Conservation (phyloP, 2,329 filamentous ascomycete genomes). For the Colletotrichum cuscutae region DNA sequence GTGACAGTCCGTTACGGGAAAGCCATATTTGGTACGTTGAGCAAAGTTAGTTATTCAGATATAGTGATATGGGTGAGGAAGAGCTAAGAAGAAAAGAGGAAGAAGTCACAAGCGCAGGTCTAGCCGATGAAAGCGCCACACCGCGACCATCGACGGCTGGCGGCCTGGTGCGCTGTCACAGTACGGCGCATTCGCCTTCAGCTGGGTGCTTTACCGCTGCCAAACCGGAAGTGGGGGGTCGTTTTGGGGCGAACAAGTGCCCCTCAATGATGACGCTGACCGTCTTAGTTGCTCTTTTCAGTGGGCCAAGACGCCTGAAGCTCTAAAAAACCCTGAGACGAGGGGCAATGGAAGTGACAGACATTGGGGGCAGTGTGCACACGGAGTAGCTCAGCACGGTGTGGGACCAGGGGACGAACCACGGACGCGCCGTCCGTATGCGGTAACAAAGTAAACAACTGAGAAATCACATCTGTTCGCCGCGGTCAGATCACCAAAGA, state of each 20-base stretch:
- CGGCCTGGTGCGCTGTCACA: constrained; percentile 33
- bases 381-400: neutral
- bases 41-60: constrained; percentile 14
- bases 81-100: constrained; percentile 27
- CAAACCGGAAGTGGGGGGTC: constrained; percentile 17
- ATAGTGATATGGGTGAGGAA: constrained; percentile 7
- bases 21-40: constrained; percentile 50
- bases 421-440: constrained; percentile 36
- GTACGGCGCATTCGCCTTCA: neutral
- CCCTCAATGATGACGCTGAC: constrained; percentile 33
- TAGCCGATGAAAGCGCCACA: constrained; percentile 16
- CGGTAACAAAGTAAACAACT: constrained; percentile 42
- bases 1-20: constrained; percentile 59
- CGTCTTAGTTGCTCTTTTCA: constrained; percentile 1
- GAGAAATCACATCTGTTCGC: constrained; percentile 28
- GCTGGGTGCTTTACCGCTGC: neutral
- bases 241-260: constrained; percentile 10
- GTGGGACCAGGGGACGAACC: neutral
- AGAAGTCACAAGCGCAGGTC: constrained; percentile 20
- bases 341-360: neutral
- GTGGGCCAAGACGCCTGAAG: neutral
- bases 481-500: constrained; percentile 30
- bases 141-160: constrained; percentile 7
- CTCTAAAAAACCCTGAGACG: neutral
- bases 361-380: neutral